Base-by-base conservation (phyloP, 768 basidiomycete species). In the Tylopilus cervinicoccineus region DNA sequence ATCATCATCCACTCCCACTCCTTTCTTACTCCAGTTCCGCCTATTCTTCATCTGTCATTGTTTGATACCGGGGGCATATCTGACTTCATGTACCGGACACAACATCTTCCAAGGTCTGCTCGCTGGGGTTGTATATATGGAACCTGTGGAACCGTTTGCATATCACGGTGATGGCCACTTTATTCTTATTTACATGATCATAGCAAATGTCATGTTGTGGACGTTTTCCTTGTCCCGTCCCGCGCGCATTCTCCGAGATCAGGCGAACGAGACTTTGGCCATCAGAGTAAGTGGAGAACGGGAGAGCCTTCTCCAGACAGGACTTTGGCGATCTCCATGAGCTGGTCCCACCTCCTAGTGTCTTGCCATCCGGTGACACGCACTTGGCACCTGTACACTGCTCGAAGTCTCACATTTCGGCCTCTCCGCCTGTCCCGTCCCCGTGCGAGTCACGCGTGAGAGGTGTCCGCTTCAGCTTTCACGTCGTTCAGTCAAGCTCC, bases 311-410 rank as follows among this genome's bases (percentile, higher is more conserved):
- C 58, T 34, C 33, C 32, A 19, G 43, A 33, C 10, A 77, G 47
- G 7, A 67, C 55, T 41, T 55, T 57, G n/a, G 55, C 60, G 40
- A 74, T 40, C 23, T 59, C 51, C 73, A 79, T 78, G 20, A 78
- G 46, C 16, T 68, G 62, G 20, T 79, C 72, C 81, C 83, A 89
- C 38, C 67, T 66, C 38, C 52, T 55, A 57, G 88, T 86, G 23
- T 68, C 57, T 32, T 61, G 67, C 84, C 86, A 88, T 9, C 52
- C 64, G 16, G 87, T 78, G n/a, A n/a, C n/a, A n/a, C n/a, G n/a
- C n/a, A n/a, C n/a, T n/a, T n/a, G n/a, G n/a, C n/a, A n/a, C n/a
- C n/a, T n/a, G n/a, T n/a, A n/a, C n/a, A n/a, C n/a, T n/a, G n/a
- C n/a, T n/a, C n/a, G n/a, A n/a, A n/a, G n/a, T n/a, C n/a, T n/a